These are phyloP conservation scores for Ganoderma sinense DNA, from an alignment of 1,284 basidiomycete species.

Conservation along the genomic window DNA sequence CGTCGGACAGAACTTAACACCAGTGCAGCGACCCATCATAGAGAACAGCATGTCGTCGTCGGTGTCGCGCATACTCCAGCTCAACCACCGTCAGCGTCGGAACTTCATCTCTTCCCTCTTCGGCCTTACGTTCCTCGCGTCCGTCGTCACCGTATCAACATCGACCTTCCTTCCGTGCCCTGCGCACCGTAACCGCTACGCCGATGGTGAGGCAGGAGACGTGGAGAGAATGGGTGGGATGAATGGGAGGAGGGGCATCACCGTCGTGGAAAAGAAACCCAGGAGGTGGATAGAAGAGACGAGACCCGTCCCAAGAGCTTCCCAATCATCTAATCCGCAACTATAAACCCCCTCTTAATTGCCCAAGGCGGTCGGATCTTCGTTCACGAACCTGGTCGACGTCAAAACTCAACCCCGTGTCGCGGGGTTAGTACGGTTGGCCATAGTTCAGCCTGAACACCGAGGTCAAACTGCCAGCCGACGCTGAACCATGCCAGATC, in stretches of 20 bases:
- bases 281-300: conserved; percentile 85
- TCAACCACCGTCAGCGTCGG: conserved; percentile 68
- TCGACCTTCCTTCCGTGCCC: conserved; percentile 82
- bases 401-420: background rate
- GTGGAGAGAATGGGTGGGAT: conserved; percentile 11
- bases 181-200: conserved; percentile 62
- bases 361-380: background rate
- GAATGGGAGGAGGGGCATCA: conserved; percentile 41
- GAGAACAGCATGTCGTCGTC: conserved; percentile 37
- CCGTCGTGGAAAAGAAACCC: conserved; percentile 68
- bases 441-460: background rate
- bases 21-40: background rate
- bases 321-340: conserved; percentile 71
- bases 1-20: conserved; percentile 3
- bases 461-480: background rate
- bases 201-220: conserved; percentile 51
- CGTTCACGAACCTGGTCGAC: background rate
- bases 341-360: conserved; percentile 18
- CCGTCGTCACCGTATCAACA: conserved; percentile 81
- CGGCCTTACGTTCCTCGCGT: conserved; percentile 77
- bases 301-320: conserved; percentile 41
- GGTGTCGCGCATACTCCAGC: conserved; percentile 62
- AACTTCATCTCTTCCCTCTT: conserved; percentile 81
- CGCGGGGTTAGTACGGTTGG: background rate
- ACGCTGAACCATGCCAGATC: background rate